These are phyloP conservation scores for Graphilbum sp. DNA, from an alignment of 2,329 filamentous ascomycete species.

Conservation along the genomic window DNA sequence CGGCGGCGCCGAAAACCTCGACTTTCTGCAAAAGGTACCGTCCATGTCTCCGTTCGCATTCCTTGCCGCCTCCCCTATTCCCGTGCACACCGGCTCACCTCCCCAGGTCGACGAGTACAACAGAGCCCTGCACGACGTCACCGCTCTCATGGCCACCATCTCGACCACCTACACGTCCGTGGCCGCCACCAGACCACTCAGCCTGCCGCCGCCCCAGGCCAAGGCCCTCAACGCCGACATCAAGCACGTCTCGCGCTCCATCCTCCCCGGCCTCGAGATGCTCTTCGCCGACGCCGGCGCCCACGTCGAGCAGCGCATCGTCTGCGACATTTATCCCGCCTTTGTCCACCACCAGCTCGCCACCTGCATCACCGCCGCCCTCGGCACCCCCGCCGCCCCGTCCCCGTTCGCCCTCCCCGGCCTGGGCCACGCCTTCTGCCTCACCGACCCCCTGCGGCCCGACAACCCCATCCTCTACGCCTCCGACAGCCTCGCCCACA, in stretches of 20 bases:
- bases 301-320: constrained; percentile 23
- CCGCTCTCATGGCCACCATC: constrained; percentile 20
- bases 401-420: constrained; percentile 18
- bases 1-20: constrained; percentile 31
- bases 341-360: constrained; percentile 34
- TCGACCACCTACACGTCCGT: constrained; percentile 19
- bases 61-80: neutral
- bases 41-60: neutral
- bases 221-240: constrained; percentile 27
- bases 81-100: too few species aligned
- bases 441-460: constrained; percentile 32
- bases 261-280: constrained; percentile 27
- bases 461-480: constrained; percentile 35
- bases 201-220: constrained; percentile 23
- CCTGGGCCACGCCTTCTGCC: constrained; percentile 40
- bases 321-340: constrained; percentile 28
- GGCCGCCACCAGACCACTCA: constrained; percentile 23
- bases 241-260: constrained; percentile 25
- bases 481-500: constrained; percentile 31
- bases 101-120: constrained; percentile 27
- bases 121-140: constrained; percentile 22
- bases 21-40: constrained; percentile 29
- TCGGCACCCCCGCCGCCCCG: constrained; percentile 20
- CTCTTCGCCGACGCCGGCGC: constrained; percentile 23
- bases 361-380: constrained; percentile 24